Percentiles rank a stretch among this genome's conserved stretches.
Evolutionary conservation across 805 yeast genomes (phyloP).

Genomic region (Saccharomycopsis javanensis): DNA sequence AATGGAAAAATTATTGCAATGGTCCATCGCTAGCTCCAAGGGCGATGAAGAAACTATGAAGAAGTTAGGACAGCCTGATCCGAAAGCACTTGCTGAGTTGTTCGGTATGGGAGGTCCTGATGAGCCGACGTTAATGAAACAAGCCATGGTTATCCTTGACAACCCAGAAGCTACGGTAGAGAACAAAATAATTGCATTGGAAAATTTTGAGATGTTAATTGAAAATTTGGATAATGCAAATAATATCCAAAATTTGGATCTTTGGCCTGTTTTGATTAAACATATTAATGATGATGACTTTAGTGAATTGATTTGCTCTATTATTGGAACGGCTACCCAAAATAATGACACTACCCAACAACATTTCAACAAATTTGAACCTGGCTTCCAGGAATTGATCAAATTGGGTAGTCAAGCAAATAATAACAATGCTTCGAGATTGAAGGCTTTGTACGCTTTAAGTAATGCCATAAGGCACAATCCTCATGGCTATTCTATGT

Average conservation of each 20-base stretch:
- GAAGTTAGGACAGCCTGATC: conserved; percentile 63
- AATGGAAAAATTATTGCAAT: conserved; percentile 86
- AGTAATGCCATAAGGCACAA: conserved; percentile 67
- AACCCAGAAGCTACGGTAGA: conserved; percentile 53
- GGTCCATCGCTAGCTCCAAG: conserved; percentile 79
- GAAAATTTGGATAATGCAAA: conserved; percentile 94
- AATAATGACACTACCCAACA: conserved; percentile 73
- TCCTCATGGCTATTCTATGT: conserved; percentile 41
- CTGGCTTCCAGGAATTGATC: conserved; percentile 40
- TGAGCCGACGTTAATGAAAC: conserved; percentile 82
- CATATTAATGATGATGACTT: conserved; percentile 38
- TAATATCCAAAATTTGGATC: conserved; percentile 69
- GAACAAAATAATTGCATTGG: conserved; percentile 65
- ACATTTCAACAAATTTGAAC: conserved; percentile 44
- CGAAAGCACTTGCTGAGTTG: conserved; percentile 66
- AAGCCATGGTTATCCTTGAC: conserved; percentile 52
- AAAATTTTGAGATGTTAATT: conserved; percentile 85
- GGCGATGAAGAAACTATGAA: conserved; percentile 61
- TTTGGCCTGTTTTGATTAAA: conserved; percentile 67
- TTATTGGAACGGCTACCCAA: conserved; percentile 87
- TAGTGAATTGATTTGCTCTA: conserved; percentile 53
- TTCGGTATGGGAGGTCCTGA: conserved; percentile 69
- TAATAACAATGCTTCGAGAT: conserved; percentile 19
- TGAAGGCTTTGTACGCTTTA: conserved; percentile 71
- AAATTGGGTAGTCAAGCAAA: conserved; percentile 27